phyloP scores from a whole-genome alignment of 202 grass and related monocot species.

The Panicum hallii region DNA sequence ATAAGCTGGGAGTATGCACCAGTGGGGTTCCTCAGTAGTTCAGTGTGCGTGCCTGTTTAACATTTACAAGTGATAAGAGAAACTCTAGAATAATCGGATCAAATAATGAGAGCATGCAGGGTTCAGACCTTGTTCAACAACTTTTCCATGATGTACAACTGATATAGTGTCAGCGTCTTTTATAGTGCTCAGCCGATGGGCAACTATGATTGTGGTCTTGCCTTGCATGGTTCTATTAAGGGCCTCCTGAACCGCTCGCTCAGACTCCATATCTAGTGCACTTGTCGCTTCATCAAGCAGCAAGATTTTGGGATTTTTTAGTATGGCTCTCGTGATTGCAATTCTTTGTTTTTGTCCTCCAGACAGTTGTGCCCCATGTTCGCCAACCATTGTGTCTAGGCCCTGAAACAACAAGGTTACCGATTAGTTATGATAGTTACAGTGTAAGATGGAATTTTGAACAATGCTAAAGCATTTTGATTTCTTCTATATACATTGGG shows the following conservation, averaged over 20 bases:
- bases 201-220: constrained; percentile 19
- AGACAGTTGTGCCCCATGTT: constrained; percentile 32
- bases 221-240: constrained; percentile 20
- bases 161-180: constrained; percentile 31
- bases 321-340: constrained; percentile 19
- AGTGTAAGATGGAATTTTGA: background rate
- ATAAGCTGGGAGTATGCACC: constrained; percentile 36
- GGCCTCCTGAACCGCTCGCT: constrained; percentile 61
- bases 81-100: constrained; percentile 2
- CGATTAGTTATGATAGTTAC: background rate
- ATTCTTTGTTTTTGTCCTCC: constrained; percentile 41
- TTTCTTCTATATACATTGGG: constrained; percentile 22
- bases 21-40: constrained; percentile 20
- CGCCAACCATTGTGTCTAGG: constrained; percentile 34
- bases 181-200: constrained; percentile 18
- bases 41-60: constrained; percentile 23
- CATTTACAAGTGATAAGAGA: constrained; percentile 5
- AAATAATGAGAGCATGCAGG: constrained; percentile 3
- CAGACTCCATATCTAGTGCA: constrained; percentile 67
- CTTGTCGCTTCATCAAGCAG: constrained; percentile 68
- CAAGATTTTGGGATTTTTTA: constrained; percentile 25
- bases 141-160: background rate
- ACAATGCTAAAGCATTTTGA: background rate
- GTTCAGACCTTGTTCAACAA: constrained; percentile 16
- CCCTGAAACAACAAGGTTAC: constrained; percentile 13